A percentile compares a stretch with the other conserved stretches of the same genome.
Conservation (phyloP, 768 basidiomycete species). For the Wakefieldia striispora region DNA sequence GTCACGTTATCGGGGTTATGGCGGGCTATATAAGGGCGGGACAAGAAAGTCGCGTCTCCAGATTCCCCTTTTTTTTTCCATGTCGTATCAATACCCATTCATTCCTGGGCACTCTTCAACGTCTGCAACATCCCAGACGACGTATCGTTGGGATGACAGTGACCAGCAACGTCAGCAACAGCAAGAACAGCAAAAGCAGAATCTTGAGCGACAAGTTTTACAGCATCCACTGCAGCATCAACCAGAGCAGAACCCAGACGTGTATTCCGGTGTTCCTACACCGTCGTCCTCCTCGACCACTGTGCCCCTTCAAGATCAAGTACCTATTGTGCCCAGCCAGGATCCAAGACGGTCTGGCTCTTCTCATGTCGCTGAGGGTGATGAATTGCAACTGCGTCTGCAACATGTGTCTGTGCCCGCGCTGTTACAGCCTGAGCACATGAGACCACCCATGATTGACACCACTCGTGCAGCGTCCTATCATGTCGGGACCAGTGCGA, state of each 20-base stretch:
- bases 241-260: conserved; percentile 26
- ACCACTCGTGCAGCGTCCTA: conserved; percentile 22
- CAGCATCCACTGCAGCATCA: conserved; percentile 39
- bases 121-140: conserved; percentile 46
- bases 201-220: conserved; percentile 38
- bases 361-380: conserved; percentile 20
- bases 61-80: conserved; percentile 34
- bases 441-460: conserved; percentile 37
- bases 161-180: conserved; percentile 22
- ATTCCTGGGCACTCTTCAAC: conserved; percentile 46
- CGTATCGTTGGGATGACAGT: conserved; percentile 44
- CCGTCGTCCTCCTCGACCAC: conserved; percentile 14
- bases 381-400: conserved; percentile 22
- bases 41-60: conserved; percentile 12
- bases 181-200: conserved; percentile 31
- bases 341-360: conserved; percentile 19
- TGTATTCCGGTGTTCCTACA: conserved; percentile 11
- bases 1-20: conserved; percentile 18
- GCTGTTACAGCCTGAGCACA: conserved; percentile 24
- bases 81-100: conserved; percentile 52
- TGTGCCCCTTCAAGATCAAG: conserved; percentile 27
- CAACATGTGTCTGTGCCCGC: conserved; percentile 24
- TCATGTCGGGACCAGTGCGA: conserved; percentile 27
- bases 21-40: conserved; percentile 33
- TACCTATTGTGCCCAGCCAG: conserved; percentile 33